Percentiles rank a stretch among this genome's conserved stretches.
These are phyloP conservation scores for Lycium barbarum DNA, from an alignment of 257 asterid genomes.

Conservation along the genomic window DNA sequence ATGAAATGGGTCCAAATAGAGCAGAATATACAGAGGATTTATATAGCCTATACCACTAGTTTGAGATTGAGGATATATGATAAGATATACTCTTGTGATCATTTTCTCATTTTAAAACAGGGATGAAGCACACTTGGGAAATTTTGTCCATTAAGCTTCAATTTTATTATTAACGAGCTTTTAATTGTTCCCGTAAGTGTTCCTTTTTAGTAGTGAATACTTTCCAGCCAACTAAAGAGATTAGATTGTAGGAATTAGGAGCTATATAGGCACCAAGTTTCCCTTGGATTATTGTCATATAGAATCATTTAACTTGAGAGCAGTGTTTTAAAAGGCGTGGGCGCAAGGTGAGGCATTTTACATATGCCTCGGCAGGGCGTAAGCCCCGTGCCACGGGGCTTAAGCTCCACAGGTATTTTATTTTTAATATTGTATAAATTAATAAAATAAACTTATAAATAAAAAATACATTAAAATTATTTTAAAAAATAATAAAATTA, in stretches of 20 bases:
- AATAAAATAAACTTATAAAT: too few relatives aligned
- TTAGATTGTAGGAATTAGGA: neutral
- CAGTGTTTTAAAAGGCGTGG: neutral
- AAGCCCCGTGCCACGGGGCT: too few relatives aligned
- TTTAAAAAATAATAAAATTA: too few relatives aligned
- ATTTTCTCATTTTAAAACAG: neutral
- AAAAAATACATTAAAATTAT: too few relatives aligned
- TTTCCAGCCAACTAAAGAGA: neutral
- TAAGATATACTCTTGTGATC: constrained; percentile 1
- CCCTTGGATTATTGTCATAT: neutral
- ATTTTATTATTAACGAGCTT: neutral
- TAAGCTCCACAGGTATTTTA: too few relatives aligned
- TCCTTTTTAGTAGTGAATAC: neutral
- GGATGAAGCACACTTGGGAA: neutral
- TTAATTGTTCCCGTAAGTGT: neutral
- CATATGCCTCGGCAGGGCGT: too few relatives aligned
- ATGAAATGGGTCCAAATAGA: neutral
- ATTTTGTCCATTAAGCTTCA: neutral
- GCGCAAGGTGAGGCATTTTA: too few relatives aligned
- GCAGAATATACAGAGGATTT: neutral
- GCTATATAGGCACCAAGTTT: neutral
- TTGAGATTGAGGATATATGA: neutral
- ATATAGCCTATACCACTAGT: neutral
- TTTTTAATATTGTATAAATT: too few relatives aligned
- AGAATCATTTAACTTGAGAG: neutral